phyloP scores from a whole-genome alignment of 768 basidiomycete species.

The Trametes elegans region DNA sequence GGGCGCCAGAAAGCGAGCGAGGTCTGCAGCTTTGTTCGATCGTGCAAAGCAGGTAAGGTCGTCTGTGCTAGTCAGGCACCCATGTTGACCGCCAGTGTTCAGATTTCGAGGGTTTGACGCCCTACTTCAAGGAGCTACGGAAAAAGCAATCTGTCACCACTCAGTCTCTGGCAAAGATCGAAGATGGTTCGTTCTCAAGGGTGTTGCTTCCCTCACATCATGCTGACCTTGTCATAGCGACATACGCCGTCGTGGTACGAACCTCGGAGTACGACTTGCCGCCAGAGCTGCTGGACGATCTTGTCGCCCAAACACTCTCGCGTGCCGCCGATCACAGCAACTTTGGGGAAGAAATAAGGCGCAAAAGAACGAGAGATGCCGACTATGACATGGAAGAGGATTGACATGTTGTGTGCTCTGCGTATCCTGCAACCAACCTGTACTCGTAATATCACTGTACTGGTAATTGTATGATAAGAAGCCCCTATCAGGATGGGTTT shows the following conservation, averaged over 20 bases:
- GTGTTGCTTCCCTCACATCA: background rate
- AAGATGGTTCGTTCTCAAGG: slow-evolving; percentile 65
- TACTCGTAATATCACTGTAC: no score
- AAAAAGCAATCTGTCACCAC: slow-evolving; percentile 88
- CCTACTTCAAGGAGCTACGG: slow-evolving; percentile 65
- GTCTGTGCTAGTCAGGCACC: background rate
- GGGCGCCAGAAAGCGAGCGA: slow-evolving; percentile 60
- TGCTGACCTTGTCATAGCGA: slow-evolving; percentile 41
- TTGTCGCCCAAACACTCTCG: slow-evolving; percentile 43
- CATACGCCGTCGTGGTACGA: slow-evolving; percentile 70
- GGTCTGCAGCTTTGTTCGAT: slow-evolving; percentile 69
- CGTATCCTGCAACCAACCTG: no score
- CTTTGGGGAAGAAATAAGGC: slow-evolving; percentile 15
- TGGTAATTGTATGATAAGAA: no score
- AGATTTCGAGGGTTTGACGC: slow-evolving; percentile 81
- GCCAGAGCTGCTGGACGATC: slow-evolving; percentile 65
- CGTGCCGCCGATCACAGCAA: slow-evolving; percentile 3
- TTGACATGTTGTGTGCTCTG: background rate
- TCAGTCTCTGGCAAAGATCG: slow-evolving; percentile 92
- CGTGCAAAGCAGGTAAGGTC: slow-evolving; percentile 64
- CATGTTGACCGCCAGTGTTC: background rate
- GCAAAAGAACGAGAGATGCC: slow-evolving; percentile 10
- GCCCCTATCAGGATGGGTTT: no score
- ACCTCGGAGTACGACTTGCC: slow-evolving; percentile 72
- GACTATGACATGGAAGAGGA: slow-evolving; percentile 18